These are phyloP conservation scores for Diplocarpon rosae DNA, from an alignment of 2,329 filamentous ascomycete species.

Conservation along the genomic window DNA sequence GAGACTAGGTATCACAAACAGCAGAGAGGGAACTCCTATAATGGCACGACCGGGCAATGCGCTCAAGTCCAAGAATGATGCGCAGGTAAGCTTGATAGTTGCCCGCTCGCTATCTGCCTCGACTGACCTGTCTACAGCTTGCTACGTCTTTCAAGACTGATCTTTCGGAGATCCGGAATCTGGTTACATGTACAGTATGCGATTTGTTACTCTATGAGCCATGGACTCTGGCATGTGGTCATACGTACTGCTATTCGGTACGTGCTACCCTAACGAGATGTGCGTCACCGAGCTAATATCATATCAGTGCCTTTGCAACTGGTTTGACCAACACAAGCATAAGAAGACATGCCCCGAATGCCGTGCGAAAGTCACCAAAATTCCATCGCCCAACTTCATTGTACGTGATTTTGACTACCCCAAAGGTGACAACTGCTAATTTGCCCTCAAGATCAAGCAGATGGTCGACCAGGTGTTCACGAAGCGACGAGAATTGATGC, in stretches of 20 bases:
- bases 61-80: conserved; percentile 1
- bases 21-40: conserved; percentile 1
- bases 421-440: conserved; percentile 1
- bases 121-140: conserved; percentile 16
- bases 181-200: conserved; percentile 59
- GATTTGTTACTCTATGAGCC: conserved; percentile 59
- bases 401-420: conserved; percentile 30
- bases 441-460: conserved; percentile 41
- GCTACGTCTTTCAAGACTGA: conserved; percentile 31
- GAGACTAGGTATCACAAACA: background rate
- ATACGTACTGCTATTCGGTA: conserved; percentile 62
- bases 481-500: conserved; percentile 46
- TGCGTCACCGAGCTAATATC: conserved; percentile 10
- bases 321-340: conserved; percentile 32
- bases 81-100: conserved; percentile 9
- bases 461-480: conserved; percentile 50
- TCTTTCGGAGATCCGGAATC: conserved; percentile 47
- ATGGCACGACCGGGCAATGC: background rate
- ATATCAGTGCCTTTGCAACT: conserved; percentile 27
- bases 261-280: conserved; percentile 20
- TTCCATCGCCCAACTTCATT: conserved; percentile 54
- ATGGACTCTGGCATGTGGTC: conserved; percentile 55
- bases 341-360: conserved; percentile 62
- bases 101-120: conserved; percentile 1
- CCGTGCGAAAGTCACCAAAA: conserved; percentile 43